These are phyloP conservation scores for Emmonsia crescens DNA, from an alignment of 2,329 filamentous ascomycete genomes.

Conservation along the genomic window DNA sequence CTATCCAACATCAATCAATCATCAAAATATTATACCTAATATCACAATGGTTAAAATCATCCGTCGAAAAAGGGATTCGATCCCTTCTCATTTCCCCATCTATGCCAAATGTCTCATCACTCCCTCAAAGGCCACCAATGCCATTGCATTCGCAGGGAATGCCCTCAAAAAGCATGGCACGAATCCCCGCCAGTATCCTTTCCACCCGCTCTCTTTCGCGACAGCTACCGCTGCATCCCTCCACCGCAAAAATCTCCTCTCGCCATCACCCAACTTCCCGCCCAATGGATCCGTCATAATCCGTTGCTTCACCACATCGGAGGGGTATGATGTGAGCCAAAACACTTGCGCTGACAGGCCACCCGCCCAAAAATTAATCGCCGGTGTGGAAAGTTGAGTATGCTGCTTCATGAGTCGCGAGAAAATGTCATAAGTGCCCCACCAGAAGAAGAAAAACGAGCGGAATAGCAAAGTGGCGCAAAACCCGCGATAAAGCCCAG, in stretches of 20 bases:
- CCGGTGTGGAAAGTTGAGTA: conserved; percentile 62
- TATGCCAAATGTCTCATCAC: conserved; percentile 57
- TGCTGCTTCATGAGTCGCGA: conserved; percentile 54
- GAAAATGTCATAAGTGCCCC: conserved; percentile 86
- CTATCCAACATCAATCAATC: not conserved
- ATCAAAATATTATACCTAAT: not conserved
- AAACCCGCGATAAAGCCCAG: conserved; percentile 77
- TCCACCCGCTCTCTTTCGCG: conserved; percentile 62
- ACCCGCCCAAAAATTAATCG: conserved; percentile 94
- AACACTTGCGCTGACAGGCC: conserved; percentile 88
- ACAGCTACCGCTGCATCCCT: conserved; percentile 67
- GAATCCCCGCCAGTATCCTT: conserved; percentile 87
- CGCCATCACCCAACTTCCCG: conserved; percentile 54
- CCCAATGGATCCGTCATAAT: conserved; percentile 93
- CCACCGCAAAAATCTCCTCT: conserved; percentile 63
- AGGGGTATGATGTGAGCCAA: conserved; percentile 86
- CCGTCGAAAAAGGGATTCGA: not conserved
- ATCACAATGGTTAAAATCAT: not conserved
- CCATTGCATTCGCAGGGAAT: conserved; percentile 92
- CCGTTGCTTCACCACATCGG: conserved; percentile 87
- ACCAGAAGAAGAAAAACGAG: conserved; percentile 96
- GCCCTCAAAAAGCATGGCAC: conserved; percentile 85
- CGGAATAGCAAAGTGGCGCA: conserved; percentile 78
- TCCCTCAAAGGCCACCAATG: conserved; percentile 83
- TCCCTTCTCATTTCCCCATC: not conserved